phyloP scores from a whole-genome alignment of 139 green algal genomes.

The Pedinophyceae sp. region DNA sequence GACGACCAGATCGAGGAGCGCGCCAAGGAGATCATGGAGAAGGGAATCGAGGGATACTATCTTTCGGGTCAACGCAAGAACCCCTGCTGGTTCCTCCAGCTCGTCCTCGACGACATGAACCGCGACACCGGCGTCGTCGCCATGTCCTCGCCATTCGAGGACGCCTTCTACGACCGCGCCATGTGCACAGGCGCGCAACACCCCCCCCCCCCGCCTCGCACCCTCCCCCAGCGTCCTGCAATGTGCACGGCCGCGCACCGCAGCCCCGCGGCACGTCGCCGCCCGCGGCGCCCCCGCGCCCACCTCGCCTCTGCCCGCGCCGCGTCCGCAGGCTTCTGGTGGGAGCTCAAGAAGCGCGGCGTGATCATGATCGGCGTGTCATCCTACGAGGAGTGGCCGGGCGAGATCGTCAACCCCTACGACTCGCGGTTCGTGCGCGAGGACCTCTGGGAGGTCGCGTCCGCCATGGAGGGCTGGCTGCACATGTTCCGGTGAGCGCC shows the following conservation, averaged over 20 bases:
- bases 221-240: too few relatives aligned
- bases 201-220: too few relatives aligned
- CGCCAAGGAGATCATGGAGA: background rate
- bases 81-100: background rate
- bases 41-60: background rate
- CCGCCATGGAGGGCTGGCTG: slow-evolving; percentile 14
- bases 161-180: too few relatives aligned
- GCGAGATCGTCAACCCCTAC: slow-evolving; percentile 14
- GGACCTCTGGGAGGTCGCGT: slow-evolving; percentile 6
- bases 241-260: too few relatives aligned
- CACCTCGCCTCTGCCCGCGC: too few relatives aligned
- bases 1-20: background rate
- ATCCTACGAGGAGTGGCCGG: slow-evolving; percentile 18
- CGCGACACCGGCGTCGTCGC: background rate
- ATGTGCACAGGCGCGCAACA: too few relatives aligned
- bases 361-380: slow-evolving; percentile 15
- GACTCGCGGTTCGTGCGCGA: slow-evolving; percentile 2
- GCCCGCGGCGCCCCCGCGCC: too few relatives aligned
- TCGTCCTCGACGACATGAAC: background rate
- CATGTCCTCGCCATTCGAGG: background rate
- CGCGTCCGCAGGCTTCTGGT: too few relatives aligned
- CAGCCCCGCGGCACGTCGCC: too few relatives aligned
- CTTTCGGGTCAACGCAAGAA: background rate
- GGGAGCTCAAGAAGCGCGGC: slow-evolving; percentile 13
- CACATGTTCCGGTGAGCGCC: slow-evolving; percentile 16